These are phyloP conservation scores for Fagopyrum esculentum DNA, from an alignment of 148 eudicot genomes.

Conservation along the genomic window DNA sequence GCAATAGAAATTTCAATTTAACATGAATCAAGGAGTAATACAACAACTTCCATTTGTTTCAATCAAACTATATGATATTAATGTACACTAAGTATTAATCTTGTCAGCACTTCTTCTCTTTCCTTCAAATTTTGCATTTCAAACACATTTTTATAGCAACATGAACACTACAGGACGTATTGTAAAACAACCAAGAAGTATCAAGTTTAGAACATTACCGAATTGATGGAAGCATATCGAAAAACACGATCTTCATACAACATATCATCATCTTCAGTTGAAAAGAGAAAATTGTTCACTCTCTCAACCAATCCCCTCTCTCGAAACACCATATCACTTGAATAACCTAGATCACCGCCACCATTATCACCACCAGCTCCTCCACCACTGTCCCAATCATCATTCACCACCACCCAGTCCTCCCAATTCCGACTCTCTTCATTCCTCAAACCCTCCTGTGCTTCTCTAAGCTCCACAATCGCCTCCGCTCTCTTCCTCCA, in stretches of 20 bases:
- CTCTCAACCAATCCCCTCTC: conserved; percentile 69
- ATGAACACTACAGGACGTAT: background rate
- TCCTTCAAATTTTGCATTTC: background rate
- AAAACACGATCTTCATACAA: conserved; percentile 90
- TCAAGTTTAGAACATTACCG: conserved; percentile 35
- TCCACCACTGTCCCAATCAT: conserved; percentile 31
- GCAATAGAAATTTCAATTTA: background rate
- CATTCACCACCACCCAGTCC: conserved; percentile 63
- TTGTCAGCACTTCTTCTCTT: background rate
- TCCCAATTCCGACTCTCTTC: conserved; percentile 90
- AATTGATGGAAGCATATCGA: conserved; percentile 74
- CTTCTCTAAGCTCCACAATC: conserved; percentile 80
- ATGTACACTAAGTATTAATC: background rate
- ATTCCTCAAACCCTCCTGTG: conserved; percentile 68
- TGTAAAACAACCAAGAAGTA: background rate
- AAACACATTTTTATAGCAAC: background rate
- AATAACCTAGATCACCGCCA: conserved; percentile 31
- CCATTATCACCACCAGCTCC: conserved; percentile 17
- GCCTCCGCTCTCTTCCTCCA: conserved; percentile 98
- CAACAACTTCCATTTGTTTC: background rate
- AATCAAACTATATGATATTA: background rate
- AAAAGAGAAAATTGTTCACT: conserved; percentile 52
- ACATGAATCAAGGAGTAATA: background rate
- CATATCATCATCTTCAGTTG: conserved; percentile 68
- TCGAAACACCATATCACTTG: conserved; percentile 40